A percentile compares a stretch with the other conserved stretches of the same genome.
phyloP scores from a whole-genome alignment of 306 rosid species.

The Astragalus glycyphyllos region DNA sequence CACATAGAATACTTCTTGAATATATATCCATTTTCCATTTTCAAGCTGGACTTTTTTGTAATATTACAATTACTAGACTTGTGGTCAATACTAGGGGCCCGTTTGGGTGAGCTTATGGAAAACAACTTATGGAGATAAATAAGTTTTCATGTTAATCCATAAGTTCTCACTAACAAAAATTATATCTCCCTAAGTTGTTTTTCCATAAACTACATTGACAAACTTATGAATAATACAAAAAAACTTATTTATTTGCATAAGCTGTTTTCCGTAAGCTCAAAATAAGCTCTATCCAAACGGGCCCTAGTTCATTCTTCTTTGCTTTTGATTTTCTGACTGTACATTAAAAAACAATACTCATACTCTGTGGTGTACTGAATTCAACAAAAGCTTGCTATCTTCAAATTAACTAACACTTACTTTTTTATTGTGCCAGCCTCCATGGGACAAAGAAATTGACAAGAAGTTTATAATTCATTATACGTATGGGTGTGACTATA shows the following conservation, averaged over 20 bases:
- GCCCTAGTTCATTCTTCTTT: conserved; percentile 5
- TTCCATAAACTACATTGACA: too few relatives aligned
- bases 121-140: too few relatives aligned
- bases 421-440: conserved; percentile 71
- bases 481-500: conserved; percentile 94
- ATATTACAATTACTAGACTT: conserved; percentile 19
- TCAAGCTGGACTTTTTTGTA: conserved; percentile 7
- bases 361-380: background rate
- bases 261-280: too few relatives aligned
- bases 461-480: conserved; percentile 82
- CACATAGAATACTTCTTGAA: conserved; percentile 1
- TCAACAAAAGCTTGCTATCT: conserved; percentile 2
- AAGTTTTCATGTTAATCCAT: too few relatives aligned
- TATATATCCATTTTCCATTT: conserved; percentile 5
- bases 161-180: too few relatives aligned
- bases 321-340: conserved; percentile 15
- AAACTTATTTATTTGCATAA: too few relatives aligned
- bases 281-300: too few relatives aligned
- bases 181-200: too few relatives aligned
- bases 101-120: too few relatives aligned
- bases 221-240: too few relatives aligned
- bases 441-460: conserved; percentile 87
- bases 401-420: conserved; percentile 40
- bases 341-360: background rate
- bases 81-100: background rate